These are phyloP conservation scores for Pelagophyceae sp. DNA, from an alignment of 352 stramenopile species.

Conservation along the genomic window DNA sequence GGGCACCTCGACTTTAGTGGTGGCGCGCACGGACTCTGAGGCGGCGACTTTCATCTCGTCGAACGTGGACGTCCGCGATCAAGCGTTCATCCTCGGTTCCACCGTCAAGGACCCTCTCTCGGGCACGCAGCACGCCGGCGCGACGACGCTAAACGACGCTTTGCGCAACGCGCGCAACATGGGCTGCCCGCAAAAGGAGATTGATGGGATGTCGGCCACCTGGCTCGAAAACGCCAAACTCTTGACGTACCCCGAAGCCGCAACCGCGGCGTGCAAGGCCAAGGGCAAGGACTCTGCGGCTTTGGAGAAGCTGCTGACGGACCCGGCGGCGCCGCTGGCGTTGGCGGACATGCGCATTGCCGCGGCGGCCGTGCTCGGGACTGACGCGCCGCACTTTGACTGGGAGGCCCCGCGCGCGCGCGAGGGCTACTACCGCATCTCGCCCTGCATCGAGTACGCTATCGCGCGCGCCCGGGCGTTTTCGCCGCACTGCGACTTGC, in stretches of 20 bases:
- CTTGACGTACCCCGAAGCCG: constrained; percentile 90
- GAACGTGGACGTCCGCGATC: constrained; percentile 91
- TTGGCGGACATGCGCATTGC: too few species aligned
- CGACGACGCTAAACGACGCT: constrained; percentile 30
- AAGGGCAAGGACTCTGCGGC: too few species aligned
- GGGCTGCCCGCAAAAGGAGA: constrained; percentile 35
- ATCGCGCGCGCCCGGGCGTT: constrained; percentile 87
- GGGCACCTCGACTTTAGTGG: constrained; percentile 82
- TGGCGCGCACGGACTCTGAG: constrained; percentile 92
- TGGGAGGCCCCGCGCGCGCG: constrained; percentile 88
- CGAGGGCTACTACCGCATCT: constrained; percentile 93
- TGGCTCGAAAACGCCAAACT: constrained; percentile 82
- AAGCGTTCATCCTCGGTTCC: constrained; percentile 91
- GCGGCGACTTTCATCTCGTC: constrained; percentile 91
- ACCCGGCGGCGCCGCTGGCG: too few species aligned
- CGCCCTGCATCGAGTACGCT: constrained; percentile 89
- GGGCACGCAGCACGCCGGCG: not conserved
- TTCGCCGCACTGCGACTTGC: constrained; percentile 84
- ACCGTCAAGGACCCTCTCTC: not conserved
- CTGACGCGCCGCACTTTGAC: too few species aligned
- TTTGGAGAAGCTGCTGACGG: too few species aligned
- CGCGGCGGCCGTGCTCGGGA: too few species aligned
- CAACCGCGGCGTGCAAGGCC: too few species aligned
- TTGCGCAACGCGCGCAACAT: constrained; percentile 31
- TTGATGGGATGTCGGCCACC: constrained; percentile 35